Percentiles rank a stretch among this genome's conserved stretches.
Conservation (phyloP, 2,329 filamentous ascomycete species). For the Diaporthe citriasiana region DNA sequence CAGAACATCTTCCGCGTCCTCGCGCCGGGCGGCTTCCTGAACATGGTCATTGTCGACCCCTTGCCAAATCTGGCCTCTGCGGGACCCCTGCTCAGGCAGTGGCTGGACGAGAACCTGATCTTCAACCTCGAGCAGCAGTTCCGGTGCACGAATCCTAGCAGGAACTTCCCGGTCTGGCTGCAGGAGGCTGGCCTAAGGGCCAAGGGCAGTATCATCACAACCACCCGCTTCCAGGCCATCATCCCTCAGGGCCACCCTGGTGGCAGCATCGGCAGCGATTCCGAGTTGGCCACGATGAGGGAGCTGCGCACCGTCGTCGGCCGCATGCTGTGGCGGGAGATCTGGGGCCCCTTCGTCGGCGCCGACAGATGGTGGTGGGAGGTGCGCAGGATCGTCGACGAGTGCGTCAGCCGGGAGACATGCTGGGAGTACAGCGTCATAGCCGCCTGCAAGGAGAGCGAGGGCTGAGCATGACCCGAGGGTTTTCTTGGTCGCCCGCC, state of each 20-base stretch:
- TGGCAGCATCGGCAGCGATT: slow-evolving; percentile 42
- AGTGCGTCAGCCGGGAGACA: slow-evolving; percentile 68
- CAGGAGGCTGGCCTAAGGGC: slow-evolving; percentile 66
- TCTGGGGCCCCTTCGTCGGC: slow-evolving; percentile 69
- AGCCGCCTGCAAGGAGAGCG: slow-evolving; percentile 64
- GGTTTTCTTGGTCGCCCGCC: no score
- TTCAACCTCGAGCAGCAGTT: slow-evolving; percentile 71
- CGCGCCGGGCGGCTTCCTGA: slow-evolving; percentile 66
- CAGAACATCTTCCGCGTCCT: slow-evolving; percentile 70
- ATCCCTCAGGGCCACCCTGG: slow-evolving; percentile 38
- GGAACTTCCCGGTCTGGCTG: slow-evolving; percentile 72
- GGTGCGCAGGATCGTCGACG: slow-evolving; percentile 65
- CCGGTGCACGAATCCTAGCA: slow-evolving; percentile 71
- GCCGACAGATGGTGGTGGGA: slow-evolving; percentile 74
- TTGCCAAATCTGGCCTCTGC: slow-evolving; percentile 68
- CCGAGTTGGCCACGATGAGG: slow-evolving; percentile 41
- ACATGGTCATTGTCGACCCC: slow-evolving; percentile 74
- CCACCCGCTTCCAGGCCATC: slow-evolving; percentile 64
- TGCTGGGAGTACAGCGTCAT: slow-evolving; percentile 72
- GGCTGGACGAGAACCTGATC: slow-evolving; percentile 74
- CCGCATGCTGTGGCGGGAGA: slow-evolving; percentile 71
- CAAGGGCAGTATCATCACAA: slow-evolving; percentile 62
- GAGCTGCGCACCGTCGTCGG: slow-evolving; percentile 65
- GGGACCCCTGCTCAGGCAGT: slow-evolving; percentile 69
- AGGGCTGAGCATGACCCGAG: neutral